Evolutionary conservation across 2,329 filamentous ascomycete genomes (phyloP), one percentile per base, ranked within the genome.

Genomic region (Hymenoscyphus fraxineus): DNA sequence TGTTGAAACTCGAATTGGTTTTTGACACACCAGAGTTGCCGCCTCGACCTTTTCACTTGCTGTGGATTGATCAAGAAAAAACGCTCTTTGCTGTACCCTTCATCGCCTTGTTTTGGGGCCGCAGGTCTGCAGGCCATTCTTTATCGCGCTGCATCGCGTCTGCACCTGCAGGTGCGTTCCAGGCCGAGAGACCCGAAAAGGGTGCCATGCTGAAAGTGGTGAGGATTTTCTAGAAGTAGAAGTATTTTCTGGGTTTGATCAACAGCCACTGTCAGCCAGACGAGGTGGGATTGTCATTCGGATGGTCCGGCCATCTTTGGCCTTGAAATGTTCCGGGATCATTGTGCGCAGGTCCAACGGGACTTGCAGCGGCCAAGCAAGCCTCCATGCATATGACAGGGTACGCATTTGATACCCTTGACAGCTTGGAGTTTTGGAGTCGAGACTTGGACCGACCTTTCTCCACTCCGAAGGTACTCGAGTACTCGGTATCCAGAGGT

Each of bases 1-100:
- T 66, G 64, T 62, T 47, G 61, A 64, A 66, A 61, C 65, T 62
- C 56, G 51, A 66, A 64, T 13, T 66, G 16, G 61, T 58, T 59
- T 27, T 12, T 44, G 19, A 55, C 41, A 56, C 35, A 31, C 27
- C 16, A 10, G 32, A 47, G 58, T 47, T 40, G 47, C 22, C 56
- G 41, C 32, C 16, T 38, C 58, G 32, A 13, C 56, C 44, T 16
- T 41, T 22, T 57, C 16, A 5, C 39, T 39, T 51, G 39, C 22
- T 55, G 32, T 41, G 31, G 51, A 19, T 41, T 58, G 63, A 35
- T n/a, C 16, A 19, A 44, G 27, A 59, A 41, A 27, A 38, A 31
- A 16, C 6, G 31, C n/a, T 22, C 22, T 16, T 22, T 35, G 3
- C 16, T 10, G 12, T 9, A 40, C 40, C n/a, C 15, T 32, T 16